phyloP scores from a whole-genome alignment of 331 rosid species.

The Quercus tomentella region DNA sequence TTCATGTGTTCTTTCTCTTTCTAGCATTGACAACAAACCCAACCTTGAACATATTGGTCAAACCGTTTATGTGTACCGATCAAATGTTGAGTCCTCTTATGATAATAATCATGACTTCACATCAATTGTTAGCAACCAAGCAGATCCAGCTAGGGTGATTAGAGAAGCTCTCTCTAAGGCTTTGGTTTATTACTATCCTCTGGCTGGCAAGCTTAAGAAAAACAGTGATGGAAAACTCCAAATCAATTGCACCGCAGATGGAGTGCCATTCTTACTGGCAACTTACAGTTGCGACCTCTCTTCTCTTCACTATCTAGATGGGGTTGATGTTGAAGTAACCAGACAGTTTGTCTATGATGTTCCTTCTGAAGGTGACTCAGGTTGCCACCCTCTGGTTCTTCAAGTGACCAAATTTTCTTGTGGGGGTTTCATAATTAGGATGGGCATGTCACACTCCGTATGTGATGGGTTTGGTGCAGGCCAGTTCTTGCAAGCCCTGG shows the following conservation, averaged over 20 bases:
- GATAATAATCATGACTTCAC: not conserved
- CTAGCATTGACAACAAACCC: not conserved
- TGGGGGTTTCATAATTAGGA: slow-evolving; percentile 49
- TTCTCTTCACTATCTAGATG: slow-evolving; percentile 39
- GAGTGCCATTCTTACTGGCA: slow-evolving; percentile 46
- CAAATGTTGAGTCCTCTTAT: not conserved
- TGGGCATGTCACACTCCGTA: slow-evolving; percentile 39
- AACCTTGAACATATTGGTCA: not conserved
- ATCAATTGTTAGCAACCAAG: not conserved
- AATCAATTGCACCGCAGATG: slow-evolving; percentile 38
- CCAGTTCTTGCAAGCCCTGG: slow-evolving; percentile 32
- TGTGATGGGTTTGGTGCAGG: slow-evolving; percentile 47
- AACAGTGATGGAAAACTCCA: slow-evolving; percentile 24
- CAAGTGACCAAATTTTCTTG: slow-evolving; percentile 46
- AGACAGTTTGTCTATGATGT: slow-evolving; percentile 19
- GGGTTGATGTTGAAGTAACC: slow-evolving; percentile 25
- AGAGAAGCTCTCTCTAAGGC: slow-evolving; percentile 43
- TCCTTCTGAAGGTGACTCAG: slow-evolving; percentile 23
- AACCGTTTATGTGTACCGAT: not conserved
- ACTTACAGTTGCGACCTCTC: slow-evolving; percentile 33
- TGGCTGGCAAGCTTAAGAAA: slow-evolving; percentile 35
- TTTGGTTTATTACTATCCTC: slow-evolving; percentile 39
- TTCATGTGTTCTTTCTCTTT: slow-evolving; percentile 1
- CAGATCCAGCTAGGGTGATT: slow-evolving; percentile 27
- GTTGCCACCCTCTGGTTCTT: slow-evolving; percentile 26